phyloP scores from a whole-genome alignment of 768 basidiomycete genomes.

The Boletus reticuloceps region DNA sequence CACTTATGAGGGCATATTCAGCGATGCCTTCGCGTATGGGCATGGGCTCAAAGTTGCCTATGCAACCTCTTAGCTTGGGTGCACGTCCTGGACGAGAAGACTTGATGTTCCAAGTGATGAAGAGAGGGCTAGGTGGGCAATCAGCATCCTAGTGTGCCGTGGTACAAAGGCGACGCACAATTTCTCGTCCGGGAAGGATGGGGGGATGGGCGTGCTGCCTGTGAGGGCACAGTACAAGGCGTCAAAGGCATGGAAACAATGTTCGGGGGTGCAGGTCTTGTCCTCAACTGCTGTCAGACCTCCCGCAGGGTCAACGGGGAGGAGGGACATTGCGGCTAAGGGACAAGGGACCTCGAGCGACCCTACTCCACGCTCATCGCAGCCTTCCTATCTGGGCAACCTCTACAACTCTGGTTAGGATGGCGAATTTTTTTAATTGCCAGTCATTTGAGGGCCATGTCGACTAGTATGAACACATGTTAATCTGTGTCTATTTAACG shows the following conservation, averaged over 20 bases:
- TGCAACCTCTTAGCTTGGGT: conserved; percentile 83
- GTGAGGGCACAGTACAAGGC: conserved; percentile 76
- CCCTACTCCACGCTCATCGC: not conserved
- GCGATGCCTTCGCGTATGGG: conserved; percentile 71
- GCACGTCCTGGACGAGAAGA: conserved; percentile 57
- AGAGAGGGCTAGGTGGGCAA: conserved; percentile 57
- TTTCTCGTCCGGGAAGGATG: conserved; percentile 68
- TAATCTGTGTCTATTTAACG: conserved; percentile 36
- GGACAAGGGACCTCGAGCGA: conserved; percentile 13
- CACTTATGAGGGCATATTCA: conserved; percentile 91
- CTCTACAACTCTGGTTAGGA: not conserved
- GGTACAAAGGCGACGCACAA: conserved; percentile 56
- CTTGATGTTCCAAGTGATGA: conserved; percentile 93
- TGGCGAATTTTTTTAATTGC: conserved; percentile 3
- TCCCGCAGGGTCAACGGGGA: conserved; percentile 49
- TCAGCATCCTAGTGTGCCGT: conserved; percentile 4
- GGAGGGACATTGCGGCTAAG: conserved; percentile 49
- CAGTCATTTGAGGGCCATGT: conserved; percentile 7
- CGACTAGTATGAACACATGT: conserved; percentile 34
- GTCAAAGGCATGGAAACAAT: conserved; percentile 83
- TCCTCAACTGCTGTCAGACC: conserved; percentile 39
- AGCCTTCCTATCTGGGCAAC: conserved; percentile 28
- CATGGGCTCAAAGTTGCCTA: conserved; percentile 86
- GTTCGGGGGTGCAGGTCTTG: conserved; percentile 62
- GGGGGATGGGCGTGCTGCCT: conserved; percentile 46